phyloP scores from a whole-genome alignment of 495 filamentous ascomycete genomes.

The Tuber magnatum region DNA sequence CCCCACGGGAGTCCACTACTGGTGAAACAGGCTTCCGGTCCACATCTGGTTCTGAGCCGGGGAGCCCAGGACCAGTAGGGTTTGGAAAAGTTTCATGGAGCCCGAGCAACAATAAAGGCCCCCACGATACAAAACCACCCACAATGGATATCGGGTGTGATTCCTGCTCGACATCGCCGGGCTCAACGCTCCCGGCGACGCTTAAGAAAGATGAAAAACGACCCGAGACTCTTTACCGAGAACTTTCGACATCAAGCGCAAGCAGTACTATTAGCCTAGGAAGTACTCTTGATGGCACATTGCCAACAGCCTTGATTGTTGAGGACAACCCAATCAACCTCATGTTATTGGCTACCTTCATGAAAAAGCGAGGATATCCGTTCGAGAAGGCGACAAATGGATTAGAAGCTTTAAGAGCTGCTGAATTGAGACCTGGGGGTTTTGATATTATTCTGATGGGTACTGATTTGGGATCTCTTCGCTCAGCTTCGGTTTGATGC shows the following conservation, averaged over 20 bases:
- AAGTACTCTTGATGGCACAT: not conserved
- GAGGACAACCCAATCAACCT: constrained; percentile 48
- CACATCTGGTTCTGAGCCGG: not conserved
- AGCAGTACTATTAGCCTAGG: not conserved
- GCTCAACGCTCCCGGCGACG: not conserved
- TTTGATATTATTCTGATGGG: constrained; percentile 48
- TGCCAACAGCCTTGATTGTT: constrained; percentile 42
- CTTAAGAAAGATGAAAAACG: not conserved
- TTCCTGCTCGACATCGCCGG: not conserved
- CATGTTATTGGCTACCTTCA: constrained; percentile 49
- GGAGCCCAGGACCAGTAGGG: not conserved
- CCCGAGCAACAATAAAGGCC: not conserved
- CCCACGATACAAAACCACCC: not conserved
- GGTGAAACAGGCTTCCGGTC: not conserved
- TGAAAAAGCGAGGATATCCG: constrained; percentile 49
- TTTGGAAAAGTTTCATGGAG: not conserved
- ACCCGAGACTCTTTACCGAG: not conserved
- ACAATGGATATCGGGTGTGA: not conserved
- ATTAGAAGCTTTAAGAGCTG: constrained; percentile 52
- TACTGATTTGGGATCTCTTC: constrained; percentile 13
- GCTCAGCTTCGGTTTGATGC: constrained; percentile 6
- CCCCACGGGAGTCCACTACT: not conserved
- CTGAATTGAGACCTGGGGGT: constrained; percentile 34
- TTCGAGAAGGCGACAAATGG: constrained; percentile 55
- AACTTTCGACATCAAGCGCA: not conserved